phyloP scores from a whole-genome alignment of 768 basidiomycete genomes.

The Russula dissimulans region DNA sequence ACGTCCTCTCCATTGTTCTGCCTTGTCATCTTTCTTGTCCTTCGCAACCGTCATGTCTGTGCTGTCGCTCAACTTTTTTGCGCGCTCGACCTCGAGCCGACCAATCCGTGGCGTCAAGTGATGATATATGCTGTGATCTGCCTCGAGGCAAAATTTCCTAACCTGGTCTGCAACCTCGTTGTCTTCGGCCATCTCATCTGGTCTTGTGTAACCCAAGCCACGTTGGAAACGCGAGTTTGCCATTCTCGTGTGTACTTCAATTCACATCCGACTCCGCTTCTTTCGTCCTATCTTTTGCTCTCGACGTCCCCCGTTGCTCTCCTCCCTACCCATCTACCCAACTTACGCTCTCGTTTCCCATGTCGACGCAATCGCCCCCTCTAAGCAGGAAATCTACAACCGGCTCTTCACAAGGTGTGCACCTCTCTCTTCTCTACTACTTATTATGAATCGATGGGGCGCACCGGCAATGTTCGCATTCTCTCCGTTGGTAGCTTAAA shows the following conservation, averaged over 20 bases:
- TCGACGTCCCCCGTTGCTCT: constrained; percentile 2
- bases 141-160: constrained; percentile 22
- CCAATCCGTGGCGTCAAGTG: constrained; percentile 13
- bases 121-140: constrained; percentile 19
- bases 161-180: constrained; percentile 19
- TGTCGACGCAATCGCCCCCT: constrained; percentile 21
- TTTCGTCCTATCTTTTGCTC: constrained; percentile 15
- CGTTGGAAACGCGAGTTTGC: constrained; percentile 22
- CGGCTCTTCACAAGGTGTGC: constrained; percentile 15
- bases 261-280: constrained; percentile 15
- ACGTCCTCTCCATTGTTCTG: neutral
- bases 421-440: neutral
- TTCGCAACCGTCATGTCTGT: neutral
- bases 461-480: neutral
- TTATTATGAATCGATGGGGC: constrained; percentile 8
- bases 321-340: neutral
- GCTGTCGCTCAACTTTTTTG: neutral
- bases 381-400: constrained; percentile 14
- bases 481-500: neutral
- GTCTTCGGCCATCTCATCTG: constrained; percentile 16
- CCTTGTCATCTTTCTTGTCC: neutral
- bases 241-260: constrained; percentile 19
- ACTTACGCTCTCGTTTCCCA: constrained; percentile 4
- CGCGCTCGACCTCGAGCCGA: neutral
- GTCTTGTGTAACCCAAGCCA: constrained; percentile 18